phyloP scores from a whole-genome alignment of 2,329 filamentous ascomycete species.

The Fusarium ramigenum region DNA sequence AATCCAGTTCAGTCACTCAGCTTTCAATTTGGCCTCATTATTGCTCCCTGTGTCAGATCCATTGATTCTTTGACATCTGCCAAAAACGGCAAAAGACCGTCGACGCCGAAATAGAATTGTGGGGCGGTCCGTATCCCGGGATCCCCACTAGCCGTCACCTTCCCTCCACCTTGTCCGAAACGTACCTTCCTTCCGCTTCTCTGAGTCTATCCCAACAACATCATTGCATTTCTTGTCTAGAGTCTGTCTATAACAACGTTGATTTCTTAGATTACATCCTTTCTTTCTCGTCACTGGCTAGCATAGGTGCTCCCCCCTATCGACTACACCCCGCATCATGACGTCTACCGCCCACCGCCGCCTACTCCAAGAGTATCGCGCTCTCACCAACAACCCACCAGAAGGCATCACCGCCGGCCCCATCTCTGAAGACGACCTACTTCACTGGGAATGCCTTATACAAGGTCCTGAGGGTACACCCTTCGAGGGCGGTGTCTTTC shows the following conservation, averaged over 20 bases:
- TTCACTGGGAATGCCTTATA: slow-evolving; percentile 96
- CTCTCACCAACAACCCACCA: slow-evolving; percentile 92
- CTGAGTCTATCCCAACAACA: not conserved
- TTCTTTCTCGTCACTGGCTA: not conserved
- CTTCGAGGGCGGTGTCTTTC: slow-evolving; percentile 95
- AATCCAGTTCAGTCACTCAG: not conserved
- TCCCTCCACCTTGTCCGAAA: slow-evolving; percentile 33
- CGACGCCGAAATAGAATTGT: not conserved
- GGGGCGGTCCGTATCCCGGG: slow-evolving; percentile 9
- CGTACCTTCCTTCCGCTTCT: not conserved
- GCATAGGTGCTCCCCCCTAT: not conserved
- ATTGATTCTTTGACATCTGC: not conserved
- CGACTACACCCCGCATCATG: slow-evolving; percentile 50
- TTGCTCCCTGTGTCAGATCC: not conserved
- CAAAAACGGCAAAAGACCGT: slow-evolving; percentile 4
- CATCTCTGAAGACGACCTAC: slow-evolving; percentile 91
- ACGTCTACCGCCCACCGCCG: slow-evolving; percentile 76
- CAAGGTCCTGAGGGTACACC: slow-evolving; percentile 95
- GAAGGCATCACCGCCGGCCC: slow-evolving; percentile 97
- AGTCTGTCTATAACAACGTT: not conserved
- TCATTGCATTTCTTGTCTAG: not conserved
- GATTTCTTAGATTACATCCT: not conserved
- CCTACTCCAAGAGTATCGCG: slow-evolving; percentile 95
- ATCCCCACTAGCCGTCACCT: slow-evolving; percentile 28
- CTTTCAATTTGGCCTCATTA: not conserved